A percentile compares a stretch with the other conserved stretches of the same genome.
Evolutionary conservation across 176 grass and related monocot species (phyloP).

Genomic region (Triticum timopheevii): DNA sequence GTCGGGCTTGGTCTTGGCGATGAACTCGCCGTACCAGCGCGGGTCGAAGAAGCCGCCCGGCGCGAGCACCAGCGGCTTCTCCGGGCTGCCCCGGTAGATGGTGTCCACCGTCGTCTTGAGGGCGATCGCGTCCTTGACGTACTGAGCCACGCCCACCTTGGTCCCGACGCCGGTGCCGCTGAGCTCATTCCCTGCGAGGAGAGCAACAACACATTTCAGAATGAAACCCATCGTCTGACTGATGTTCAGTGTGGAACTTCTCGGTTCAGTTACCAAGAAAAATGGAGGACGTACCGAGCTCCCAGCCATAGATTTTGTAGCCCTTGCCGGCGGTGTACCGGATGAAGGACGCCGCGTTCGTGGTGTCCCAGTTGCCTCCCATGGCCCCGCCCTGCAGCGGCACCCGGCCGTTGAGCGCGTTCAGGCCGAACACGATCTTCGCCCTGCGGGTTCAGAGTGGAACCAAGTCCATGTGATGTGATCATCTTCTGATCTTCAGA

Average conservation of each 20-base stretch:
- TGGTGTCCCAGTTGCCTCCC: conserved; percentile 78
- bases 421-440: conserved; percentile 70
- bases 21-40: conserved; percentile 56
- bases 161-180: conserved; percentile 66
- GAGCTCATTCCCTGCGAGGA: conserved; percentile 82
- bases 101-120: conserved; percentile 52
- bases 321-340: conserved; percentile 62
- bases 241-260: background rate
- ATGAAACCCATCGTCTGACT: background rate
- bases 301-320: conserved; percentile 84
- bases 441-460: conserved; percentile 33
- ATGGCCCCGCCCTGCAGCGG: conserved; percentile 57
- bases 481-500: background rate
- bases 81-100: conserved; percentile 39
- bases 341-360: conserved; percentile 79
- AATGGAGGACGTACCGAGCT: conserved; percentile 61
- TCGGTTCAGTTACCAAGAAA: background rate
- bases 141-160: conserved; percentile 52
- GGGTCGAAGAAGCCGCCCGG: conserved; percentile 86
- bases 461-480: background rate
- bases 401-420: conserved; percentile 75
- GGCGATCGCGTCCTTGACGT: conserved; percentile 63
- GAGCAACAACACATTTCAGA: background rate
- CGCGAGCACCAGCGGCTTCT: conserved; percentile 74
- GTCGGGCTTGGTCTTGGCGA: conserved; percentile 65